phyloP scores from a whole-genome alignment of 108 stramenopile species.

The Mayamaea pseudoterrestris region DNA sequence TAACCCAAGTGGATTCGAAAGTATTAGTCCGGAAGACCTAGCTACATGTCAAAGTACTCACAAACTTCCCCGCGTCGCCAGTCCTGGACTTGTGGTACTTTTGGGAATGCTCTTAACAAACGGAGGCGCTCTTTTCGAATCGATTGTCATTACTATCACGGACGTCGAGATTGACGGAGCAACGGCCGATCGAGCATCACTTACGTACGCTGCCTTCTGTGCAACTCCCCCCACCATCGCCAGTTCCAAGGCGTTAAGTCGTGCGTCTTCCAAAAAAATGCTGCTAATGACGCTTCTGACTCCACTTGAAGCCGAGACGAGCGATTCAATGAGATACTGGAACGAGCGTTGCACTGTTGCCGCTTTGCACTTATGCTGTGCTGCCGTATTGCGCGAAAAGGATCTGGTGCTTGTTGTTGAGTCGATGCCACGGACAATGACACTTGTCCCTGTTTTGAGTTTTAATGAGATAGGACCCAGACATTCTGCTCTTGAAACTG shows the following conservation, averaged over 20 bases:
- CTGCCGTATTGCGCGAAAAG: constrained; percentile 52
- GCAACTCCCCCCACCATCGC: constrained; percentile 40
- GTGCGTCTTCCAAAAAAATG: constrained; percentile 27
- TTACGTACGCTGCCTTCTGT: constrained; percentile 49
- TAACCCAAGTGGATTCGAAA: not conserved
- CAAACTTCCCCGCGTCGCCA: constrained; percentile 26
- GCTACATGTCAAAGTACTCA: not conserved
- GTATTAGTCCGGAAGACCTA: constrained; percentile 7
- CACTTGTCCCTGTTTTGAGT: constrained; percentile 20
- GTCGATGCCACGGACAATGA: constrained; percentile 10
- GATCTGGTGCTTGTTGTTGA: constrained; percentile 26
- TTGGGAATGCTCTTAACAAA: constrained; percentile 29
- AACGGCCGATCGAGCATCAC: constrained; percentile 23
- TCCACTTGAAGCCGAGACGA: constrained; percentile 18
- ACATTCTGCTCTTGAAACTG: constrained; percentile 7
- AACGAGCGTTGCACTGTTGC: constrained; percentile 36
- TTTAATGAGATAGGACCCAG: constrained; percentile 6
- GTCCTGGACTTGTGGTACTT: constrained; percentile 37
- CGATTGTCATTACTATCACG: constrained; percentile 28
- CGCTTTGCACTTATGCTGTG: constrained; percentile 52
- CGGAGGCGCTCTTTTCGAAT: constrained; percentile 31
- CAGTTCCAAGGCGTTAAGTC: constrained; percentile 24
- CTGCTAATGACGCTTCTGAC: constrained; percentile 24
- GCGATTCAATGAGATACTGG: constrained; percentile 30
- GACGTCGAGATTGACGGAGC: constrained; percentile 21